Conservation (phyloP, 192 early-diverging fungal genomes). For the Coemansia sp. region DNA sequence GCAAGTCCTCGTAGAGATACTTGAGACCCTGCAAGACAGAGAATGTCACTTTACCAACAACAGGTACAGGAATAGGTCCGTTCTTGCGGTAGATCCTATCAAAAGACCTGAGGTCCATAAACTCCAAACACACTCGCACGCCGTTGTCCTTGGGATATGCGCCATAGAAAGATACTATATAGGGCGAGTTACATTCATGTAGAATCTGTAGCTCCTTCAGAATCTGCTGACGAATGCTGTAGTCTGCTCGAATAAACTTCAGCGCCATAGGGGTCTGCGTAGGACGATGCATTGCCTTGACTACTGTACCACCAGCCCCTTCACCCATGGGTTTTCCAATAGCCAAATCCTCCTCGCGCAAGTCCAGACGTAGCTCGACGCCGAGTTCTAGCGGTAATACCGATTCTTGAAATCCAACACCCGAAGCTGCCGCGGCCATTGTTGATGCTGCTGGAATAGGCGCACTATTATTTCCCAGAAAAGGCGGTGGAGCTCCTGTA, state of each 20-base stretch:
- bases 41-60: constrained; percentile 80
- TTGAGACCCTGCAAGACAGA: constrained; percentile 73
- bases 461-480: constrained; percentile 18
- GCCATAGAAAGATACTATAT: constrained; percentile 97
- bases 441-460: constrained; percentile 6
- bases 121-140: constrained; percentile 97
- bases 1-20: constrained; percentile 85
- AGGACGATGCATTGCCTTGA: constrained; percentile 80
- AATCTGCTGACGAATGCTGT: constrained; percentile 81
- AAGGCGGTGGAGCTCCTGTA: constrained; percentile 6
- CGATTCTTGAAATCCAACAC: constrained; percentile 20
- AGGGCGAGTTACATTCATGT: constrained; percentile 90
- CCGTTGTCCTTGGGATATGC: constrained; percentile 82
- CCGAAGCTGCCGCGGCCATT: background rate
- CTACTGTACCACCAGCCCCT: constrained; percentile 92
- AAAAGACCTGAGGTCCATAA: constrained; percentile 91
- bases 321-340: constrained; percentile 79
- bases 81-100: constrained; percentile 90
- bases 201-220: constrained; percentile 93
- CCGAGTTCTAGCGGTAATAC: constrained; percentile 62
- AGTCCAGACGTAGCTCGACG: constrained; percentile 68
- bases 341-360: constrained; percentile 79
- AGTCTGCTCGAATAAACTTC: constrained; percentile 73
- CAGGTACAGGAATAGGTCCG: constrained; percentile 85
- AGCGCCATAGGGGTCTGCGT: constrained; percentile 89